Percentiles rank a stretch among this genome's conserved stretches.
phyloP scores from a whole-genome alignment of 495 filamentous ascomycete species.

The Talaromyces liani region DNA sequence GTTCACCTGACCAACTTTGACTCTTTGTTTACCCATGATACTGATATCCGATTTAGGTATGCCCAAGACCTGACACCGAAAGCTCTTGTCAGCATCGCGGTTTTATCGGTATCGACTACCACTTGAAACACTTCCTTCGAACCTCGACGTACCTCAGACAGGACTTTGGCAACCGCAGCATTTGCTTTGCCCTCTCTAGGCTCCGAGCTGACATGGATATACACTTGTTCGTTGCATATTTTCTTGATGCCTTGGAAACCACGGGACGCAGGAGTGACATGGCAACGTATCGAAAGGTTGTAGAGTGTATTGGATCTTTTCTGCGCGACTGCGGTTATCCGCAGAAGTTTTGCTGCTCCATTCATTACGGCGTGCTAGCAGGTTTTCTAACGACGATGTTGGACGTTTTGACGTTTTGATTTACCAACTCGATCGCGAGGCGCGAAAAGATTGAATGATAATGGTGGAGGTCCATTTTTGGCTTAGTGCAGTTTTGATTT shows the following conservation, averaged over 20 bases:
- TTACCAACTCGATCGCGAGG: neutral
- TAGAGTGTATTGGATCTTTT: neutral
- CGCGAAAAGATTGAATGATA: neutral
- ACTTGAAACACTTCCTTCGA: neutral
- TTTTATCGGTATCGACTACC: neutral
- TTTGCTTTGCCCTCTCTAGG: neutral
- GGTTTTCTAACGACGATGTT: neutral
- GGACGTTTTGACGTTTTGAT: neutral
- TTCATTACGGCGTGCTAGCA: neutral
- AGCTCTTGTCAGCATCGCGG: neutral
- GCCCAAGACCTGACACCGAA: neutral
- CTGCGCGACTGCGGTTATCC: neutral
- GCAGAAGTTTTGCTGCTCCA: neutral
- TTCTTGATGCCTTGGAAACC: neutral
- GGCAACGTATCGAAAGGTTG: neutral
- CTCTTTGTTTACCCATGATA: neutral
- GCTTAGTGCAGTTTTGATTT: neutral
- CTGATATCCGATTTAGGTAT: neutral
- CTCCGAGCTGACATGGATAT: neutral
- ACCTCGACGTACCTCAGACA: neutral
- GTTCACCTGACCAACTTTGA: neutral
- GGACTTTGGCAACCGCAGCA: neutral
- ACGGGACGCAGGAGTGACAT: neutral
- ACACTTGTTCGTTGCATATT: neutral
- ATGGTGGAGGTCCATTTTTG: neutral